Conservation (phyloP, 805 yeast species). For the Nakazawaea anatomiae region DNA sequence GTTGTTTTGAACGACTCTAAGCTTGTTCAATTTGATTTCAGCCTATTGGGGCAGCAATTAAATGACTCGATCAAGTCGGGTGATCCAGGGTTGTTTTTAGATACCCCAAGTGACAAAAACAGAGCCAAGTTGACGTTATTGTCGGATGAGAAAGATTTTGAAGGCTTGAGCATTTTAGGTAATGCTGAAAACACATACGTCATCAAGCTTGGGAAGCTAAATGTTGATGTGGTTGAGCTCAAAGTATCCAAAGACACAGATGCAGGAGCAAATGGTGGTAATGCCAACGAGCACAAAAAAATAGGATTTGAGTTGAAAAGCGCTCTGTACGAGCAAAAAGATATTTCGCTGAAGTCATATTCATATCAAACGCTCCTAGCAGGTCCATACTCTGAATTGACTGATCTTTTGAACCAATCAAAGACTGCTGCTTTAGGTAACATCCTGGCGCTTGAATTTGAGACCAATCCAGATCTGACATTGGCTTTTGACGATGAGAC, state of each 20-base stretch:
- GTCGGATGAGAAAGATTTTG: not conserved
- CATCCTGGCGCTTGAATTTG: not conserved
- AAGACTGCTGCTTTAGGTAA: not conserved
- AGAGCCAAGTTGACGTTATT: not conserved
- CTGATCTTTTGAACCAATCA: not conserved
- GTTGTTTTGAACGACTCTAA: constrained; percentile 17
- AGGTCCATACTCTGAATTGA: constrained; percentile 1
- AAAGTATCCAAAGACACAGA: not conserved
- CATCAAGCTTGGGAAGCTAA: not conserved
- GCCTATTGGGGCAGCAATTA: constrained; percentile 20
- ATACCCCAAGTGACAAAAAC: constrained; percentile 6
- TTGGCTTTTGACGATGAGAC: not conserved
- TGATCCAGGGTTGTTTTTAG: constrained; percentile 13
- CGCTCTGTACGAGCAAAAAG: not conserved
- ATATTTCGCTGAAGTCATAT: not conserved
- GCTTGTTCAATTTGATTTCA: constrained; percentile 21
- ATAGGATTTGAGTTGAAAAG: not conserved
- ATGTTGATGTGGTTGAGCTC: not conserved
- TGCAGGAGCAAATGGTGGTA: too few species aligned
- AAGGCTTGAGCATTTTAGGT: not conserved
- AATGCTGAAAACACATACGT: not conserved
- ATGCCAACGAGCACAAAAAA: not conserved
- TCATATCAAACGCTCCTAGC: not conserved
- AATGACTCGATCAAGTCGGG: constrained; percentile 13
- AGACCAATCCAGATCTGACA: not conserved